Conservation (phyloP, 2,329 filamentous ascomycete genomes). For the Arthrinium puccinioides region DNA sequence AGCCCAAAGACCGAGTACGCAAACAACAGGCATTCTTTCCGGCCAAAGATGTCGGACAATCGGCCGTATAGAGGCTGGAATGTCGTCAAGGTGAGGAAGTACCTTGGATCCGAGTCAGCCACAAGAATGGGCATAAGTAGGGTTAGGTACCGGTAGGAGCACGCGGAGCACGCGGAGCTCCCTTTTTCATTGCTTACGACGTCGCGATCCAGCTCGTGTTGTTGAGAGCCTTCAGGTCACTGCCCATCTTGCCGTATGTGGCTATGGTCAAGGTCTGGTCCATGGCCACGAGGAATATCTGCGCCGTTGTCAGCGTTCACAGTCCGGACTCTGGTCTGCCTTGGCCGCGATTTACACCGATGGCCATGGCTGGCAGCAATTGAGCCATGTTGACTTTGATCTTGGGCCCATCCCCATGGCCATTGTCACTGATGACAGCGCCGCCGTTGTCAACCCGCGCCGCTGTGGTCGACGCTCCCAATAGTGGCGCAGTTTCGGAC, state of each 20-base stretch:
- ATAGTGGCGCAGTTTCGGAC: constrained; percentile 1
- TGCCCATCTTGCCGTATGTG: constrained; percentile 73
- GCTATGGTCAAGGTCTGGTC: constrained; percentile 73
- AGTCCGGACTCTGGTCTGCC: too few relatives aligned
- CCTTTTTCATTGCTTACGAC: constrained; percentile 15
- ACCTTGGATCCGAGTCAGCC: constrained; percentile 20
- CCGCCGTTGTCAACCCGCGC: constrained; percentile 8
- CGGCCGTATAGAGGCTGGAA: constrained; percentile 57
- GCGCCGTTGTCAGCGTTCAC: neutral
- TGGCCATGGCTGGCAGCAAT: constrained; percentile 19
- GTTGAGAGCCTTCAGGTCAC: constrained; percentile 66
- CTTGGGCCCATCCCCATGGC: constrained; percentile 17
- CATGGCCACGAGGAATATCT: constrained; percentile 66
- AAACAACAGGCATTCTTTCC: constrained; percentile 50
- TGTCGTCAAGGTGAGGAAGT: constrained; percentile 2
- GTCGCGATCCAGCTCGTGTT: constrained; percentile 67
- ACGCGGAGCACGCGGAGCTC: too few relatives aligned
- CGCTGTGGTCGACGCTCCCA: neutral
- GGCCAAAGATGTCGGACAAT: constrained; percentile 53
- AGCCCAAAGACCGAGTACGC: constrained; percentile 51
- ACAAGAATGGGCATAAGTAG: too few relatives aligned
- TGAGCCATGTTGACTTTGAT: constrained; percentile 16
- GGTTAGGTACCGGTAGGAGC: too few relatives aligned
- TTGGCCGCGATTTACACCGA: constrained; percentile 14
- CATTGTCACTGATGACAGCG: constrained; percentile 18